These are phyloP conservation scores for Skeletonema potamos DNA, from an alignment of 108 stramenopile species.

Conservation along the genomic window DNA sequence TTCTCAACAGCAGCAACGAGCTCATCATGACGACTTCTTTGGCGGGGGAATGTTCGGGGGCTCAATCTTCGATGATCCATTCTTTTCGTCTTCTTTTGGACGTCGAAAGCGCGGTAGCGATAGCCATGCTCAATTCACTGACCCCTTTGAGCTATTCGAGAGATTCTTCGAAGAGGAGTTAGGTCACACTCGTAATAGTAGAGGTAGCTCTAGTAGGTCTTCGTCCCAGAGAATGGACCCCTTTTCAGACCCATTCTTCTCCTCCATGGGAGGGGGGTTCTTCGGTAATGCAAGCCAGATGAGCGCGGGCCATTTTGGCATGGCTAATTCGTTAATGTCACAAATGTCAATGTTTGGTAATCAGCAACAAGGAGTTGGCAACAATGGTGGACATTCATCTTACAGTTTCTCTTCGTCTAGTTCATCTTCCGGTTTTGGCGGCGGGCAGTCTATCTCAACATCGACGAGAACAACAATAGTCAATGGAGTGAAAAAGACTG, in stretches of 20 bases:
- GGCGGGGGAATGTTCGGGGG: not conserved
- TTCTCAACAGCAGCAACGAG: not conserved
- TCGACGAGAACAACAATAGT: constrained; percentile 66
- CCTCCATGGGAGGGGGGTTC: constrained; percentile 13
- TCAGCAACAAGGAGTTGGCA: constrained; percentile 2
- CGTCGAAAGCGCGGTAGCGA: constrained; percentile 4
- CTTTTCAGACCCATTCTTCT: constrained; percentile 24
- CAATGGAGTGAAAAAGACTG: constrained; percentile 77
- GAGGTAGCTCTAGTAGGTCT: not conserved
- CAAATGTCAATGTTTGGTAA: constrained; percentile 33
- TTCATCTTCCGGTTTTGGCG: constrained; percentile 27
- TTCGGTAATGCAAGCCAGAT: constrained; percentile 22
- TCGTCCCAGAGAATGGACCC: not conserved
- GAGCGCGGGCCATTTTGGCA: constrained; percentile 29
- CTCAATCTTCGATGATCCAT: constrained; percentile 17
- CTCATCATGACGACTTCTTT: constrained; percentile 8
- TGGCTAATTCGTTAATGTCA: constrained; percentile 43
- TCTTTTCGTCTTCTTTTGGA: constrained; percentile 34
- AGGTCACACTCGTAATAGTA: not conserved
- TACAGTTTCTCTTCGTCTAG: constrained; percentile 23
- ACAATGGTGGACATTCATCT: not conserved
- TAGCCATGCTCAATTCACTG: constrained; percentile 41
- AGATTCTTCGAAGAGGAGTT: constrained; percentile 46
- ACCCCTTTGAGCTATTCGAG: constrained; percentile 52
- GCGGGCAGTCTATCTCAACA: constrained; percentile 24